phyloP scores from a whole-genome alignment of 2,329 filamentous ascomycete species.

The Dactylonectria macrodidyma region DNA sequence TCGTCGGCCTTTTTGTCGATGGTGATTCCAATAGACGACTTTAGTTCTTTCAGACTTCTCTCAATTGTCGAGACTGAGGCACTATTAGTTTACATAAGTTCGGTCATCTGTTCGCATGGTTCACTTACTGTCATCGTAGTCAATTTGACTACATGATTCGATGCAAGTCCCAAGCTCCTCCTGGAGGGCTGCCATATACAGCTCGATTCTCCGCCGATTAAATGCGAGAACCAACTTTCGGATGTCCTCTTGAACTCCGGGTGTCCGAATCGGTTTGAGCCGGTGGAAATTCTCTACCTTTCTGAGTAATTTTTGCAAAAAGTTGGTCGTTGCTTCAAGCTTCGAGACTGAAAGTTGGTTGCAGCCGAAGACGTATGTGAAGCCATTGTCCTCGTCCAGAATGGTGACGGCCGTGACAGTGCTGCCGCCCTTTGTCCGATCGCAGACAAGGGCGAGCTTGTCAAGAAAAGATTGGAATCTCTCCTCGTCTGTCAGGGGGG shows the following conservation, averaged over 20 bases:
- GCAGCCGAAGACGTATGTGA: constrained; percentile 51
- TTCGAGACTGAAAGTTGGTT: constrained; percentile 39
- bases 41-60: background rate
- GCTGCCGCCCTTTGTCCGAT: constrained; percentile 45
- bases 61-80: background rate
- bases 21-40: background rate
- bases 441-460: constrained; percentile 51
- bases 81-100: background rate
- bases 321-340: constrained; percentile 8
- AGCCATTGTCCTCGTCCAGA: constrained; percentile 44
- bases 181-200: constrained; percentile 36
- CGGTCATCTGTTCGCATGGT: rapidly evolving
- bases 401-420: constrained; percentile 52
- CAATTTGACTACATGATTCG: constrained; percentile 8
- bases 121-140: constrained; percentile 7
- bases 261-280: rapidly evolving
- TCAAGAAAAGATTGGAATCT: constrained; percentile 50
- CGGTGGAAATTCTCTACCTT: constrained; percentile 23
- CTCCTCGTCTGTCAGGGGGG: constrained; percentile 37
- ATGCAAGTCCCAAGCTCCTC: constrained; percentile 32
- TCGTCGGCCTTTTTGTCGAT: background rate
- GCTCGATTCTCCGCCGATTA: constrained; percentile 34
- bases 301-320: constrained; percentile 30
- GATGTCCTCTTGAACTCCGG: background rate
- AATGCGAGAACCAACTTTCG: constrained; percentile 40